Evolutionary conservation across 768 basidiomycete genomes (phyloP).

Genomic region (Paxillus involutus): DNA sequence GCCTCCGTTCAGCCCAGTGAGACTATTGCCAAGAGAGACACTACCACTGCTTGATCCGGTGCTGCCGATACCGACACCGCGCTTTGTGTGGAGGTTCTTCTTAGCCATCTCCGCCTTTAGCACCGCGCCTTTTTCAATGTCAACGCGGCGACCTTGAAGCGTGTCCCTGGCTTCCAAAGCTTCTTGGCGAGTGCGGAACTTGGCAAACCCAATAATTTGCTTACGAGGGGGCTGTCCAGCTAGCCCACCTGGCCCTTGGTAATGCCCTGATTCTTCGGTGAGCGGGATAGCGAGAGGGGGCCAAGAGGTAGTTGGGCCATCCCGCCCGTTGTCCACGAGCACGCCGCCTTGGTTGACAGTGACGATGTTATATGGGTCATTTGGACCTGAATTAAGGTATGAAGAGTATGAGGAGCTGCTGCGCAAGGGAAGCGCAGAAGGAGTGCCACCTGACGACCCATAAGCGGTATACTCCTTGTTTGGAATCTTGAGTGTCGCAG

Average conservation of each 20-base stretch:
- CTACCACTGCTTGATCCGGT: constrained; percentile 26
- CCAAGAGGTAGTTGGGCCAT: constrained; percentile 73
- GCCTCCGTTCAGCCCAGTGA: constrained; percentile 23
- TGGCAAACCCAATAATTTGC: constrained; percentile 98
- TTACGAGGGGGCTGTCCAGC: constrained; percentile 64
- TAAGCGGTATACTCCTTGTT: constrained; percentile 87
- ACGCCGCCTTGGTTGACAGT: constrained; percentile 82
- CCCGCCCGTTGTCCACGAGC: constrained; percentile 75
- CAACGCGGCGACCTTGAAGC: constrained; percentile 87
- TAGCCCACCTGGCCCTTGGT: constrained; percentile 24
- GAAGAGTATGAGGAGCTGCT: constrained; percentile 35
- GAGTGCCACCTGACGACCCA: constrained; percentile 42
- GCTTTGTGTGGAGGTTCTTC: constrained; percentile 97
- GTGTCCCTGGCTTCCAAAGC: constrained; percentile 86
- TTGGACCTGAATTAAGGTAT: constrained; percentile 49
- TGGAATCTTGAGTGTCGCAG: constrained; percentile 96
- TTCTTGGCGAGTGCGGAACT: constrained; percentile 85
- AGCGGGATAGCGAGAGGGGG: constrained; percentile 38
- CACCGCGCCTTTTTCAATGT: constrained; percentile 89
- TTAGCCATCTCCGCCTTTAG: constrained; percentile 99
- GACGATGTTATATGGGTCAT: constrained; percentile 83
- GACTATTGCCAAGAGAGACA: constrained; percentile 26
- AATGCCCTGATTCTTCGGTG: constrained; percentile 33
- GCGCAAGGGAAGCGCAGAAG: constrained; percentile 35
- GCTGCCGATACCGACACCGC: constrained; percentile 73